Evolutionary conservation across 352 stramenopile species (phyloP).

Genomic region (Phytopythium oedochilum): DNA sequence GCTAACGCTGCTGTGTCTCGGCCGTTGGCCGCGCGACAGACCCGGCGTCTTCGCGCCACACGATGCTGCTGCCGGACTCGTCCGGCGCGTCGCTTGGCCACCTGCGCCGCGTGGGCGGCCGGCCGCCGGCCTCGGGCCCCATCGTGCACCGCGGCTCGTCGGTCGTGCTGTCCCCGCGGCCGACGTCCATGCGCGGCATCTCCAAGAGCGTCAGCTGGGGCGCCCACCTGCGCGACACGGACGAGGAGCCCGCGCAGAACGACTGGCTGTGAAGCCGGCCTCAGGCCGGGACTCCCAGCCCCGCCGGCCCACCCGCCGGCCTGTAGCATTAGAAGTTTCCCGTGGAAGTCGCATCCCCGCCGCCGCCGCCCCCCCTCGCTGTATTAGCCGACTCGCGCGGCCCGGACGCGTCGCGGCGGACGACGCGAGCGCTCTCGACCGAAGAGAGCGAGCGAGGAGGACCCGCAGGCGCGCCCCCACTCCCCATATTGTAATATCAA

Average conservation of each 20-base stretch:
- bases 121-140: constrained; percentile 30
- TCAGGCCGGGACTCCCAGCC: constrained; percentile 7
- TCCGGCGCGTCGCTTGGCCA: constrained; percentile 40
- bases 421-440: not conserved
- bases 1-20: not conserved
- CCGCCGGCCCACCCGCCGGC: constrained; percentile 16
- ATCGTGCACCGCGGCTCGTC: constrained; percentile 47
- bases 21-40: constrained; percentile 12
- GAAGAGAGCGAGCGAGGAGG: not conserved
- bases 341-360: not conserved
- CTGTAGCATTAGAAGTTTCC: constrained; percentile 35
- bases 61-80: constrained; percentile 39
- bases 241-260: constrained; percentile 66
- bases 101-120: constrained; percentile 49
- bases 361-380: not conserved
- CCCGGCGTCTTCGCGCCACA: constrained; percentile 25
- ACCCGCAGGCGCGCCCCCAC: not conserved
- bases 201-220: constrained; percentile 75
- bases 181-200: constrained; percentile 35
- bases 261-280: constrained; percentile 58
- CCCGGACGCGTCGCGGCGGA: not conserved
- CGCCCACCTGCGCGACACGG: constrained; percentile 38
- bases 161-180: constrained; percentile 44
- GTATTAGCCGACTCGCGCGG: constrained; percentile 4
- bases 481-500: constrained; percentile 38